Base-by-base conservation (phyloP, 805 yeast species). In the Pichia scutulata region DNA sequence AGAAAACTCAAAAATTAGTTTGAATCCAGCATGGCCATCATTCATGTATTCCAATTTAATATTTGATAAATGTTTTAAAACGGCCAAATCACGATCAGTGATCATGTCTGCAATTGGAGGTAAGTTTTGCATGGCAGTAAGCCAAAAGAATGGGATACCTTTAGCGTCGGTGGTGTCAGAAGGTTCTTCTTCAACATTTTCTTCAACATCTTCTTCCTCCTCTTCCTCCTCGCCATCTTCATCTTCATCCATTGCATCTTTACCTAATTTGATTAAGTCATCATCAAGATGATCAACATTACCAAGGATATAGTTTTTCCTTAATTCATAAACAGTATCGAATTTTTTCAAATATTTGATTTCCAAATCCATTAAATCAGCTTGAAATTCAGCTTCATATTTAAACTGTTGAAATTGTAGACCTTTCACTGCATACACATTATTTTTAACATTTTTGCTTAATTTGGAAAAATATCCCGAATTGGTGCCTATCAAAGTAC, bases 131-230 rank as follows among this genome's bases (percentile, higher is more conserved):
- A 93, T 73, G 7, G 98, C 95, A 19, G 98, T 93, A 61, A 92
- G 76, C 99, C 99, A 93, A 75, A 93, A 93, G 45, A 86, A 82
- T 51, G 99, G 98, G 58, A 93, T 80, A 56, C 99, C 99, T 54
- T 74, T 74, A 13, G 62, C 67, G 21, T 61, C 68, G n/a, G n/a
- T n/a, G n/a, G n/a, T n/a, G n/a, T n/a, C n/a, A n/a, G n/a, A n/a
- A n/a, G n/a, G n/a, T 10, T 65, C 72, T 6, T 70, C 78, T 6
- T 69, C 76, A 4, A 65, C 70, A 8, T 62, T 68, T 10, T 65
- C 67, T n/a, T 69, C 73, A 24, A 68, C 71, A 18, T 66, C 72
- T 7, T 71, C 81, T 6, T 69, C 72, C 12, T 67, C 75, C 0
- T 66, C 71, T 1, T 66, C 71, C 0, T 67, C 74, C 10, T 61